Evolutionary conservation across 2,329 filamentous ascomycete species (phyloP), one percentile per base, ranked within the genome.

Genomic region (Botrytis deweyae): DNA sequence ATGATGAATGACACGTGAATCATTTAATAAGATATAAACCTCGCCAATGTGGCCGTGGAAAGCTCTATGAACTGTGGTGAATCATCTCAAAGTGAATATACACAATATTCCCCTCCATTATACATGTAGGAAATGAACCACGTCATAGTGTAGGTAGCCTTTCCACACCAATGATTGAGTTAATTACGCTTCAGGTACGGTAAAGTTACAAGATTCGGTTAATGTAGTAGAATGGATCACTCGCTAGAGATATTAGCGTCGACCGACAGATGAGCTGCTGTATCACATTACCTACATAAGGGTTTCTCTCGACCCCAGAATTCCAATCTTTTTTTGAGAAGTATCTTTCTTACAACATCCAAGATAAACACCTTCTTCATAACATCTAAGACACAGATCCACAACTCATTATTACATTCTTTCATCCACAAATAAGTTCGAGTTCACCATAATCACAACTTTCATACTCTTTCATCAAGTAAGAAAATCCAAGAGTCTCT

Each of bases 91-190:
- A 40, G 20, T 14, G n/a, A 38, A 9, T n/a, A 22, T 22, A 7
- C 22, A 12, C 0, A 36, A 18, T 20, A 0, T 55, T 42, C 14
- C 10, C 40, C 40, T 42, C 40, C 40, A 16, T 55, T 29, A 8
- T 20, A 3, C 4, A 14, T 16, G 0, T 40, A 42, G 14, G 7
- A 20, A 42, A 9, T 29, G 9, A 68, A 22, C 1, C 2, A 55
- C 18, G 36, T 42, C 25, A 68, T 33, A 55, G 4, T 14, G 3
- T 22, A 5, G 16, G 3, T 22, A 5, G 16, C 18, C 2, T 55
- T 40, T 2, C 8, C 4, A 1, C 22, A 29, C 0, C 5, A 8
- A 18, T 22, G 2, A 36, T 33, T 12, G 18, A 4, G 10, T 22
- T 9, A 25, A 46, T 22, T 46, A 46, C 44, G 20, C 7, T 3